A percentile compares a stretch with the other conserved stretches of the same genome.
Conservation (phyloP, 805 yeast species). For the Ogataea neopini region DNA sequence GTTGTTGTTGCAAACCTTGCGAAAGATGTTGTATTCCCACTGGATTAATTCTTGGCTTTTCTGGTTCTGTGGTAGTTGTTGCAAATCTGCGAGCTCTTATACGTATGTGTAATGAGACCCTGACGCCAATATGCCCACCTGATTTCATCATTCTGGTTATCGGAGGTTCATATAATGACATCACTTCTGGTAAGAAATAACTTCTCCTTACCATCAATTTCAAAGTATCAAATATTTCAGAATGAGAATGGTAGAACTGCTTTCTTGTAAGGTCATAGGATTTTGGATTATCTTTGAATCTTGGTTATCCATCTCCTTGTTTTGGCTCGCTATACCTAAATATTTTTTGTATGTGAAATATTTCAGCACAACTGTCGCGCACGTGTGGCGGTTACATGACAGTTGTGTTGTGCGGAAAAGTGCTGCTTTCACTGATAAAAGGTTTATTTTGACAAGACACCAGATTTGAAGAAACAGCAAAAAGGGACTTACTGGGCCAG, state of each 20-base stretch:
- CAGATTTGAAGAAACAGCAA: constrained; percentile 18
- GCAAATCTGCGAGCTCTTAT: background rate
- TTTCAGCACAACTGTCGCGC: constrained; percentile 8
- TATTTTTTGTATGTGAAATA: background rate
- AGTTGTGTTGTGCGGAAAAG: constrained; percentile 5
- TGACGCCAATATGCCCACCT: background rate
- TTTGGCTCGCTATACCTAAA: background rate
- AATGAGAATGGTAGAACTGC: background rate
- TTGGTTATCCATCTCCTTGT: too few species aligned
- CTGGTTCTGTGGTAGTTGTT: background rate
- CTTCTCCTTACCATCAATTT: background rate
- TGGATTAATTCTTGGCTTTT: constrained; percentile 62
- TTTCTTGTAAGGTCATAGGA: too few species aligned
- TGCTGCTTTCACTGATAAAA: constrained; percentile 9
- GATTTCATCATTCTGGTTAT: background rate
- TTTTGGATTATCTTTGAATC: too few species aligned
- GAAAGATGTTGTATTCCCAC: constrained; percentile 83
- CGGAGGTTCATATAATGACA: background rate
- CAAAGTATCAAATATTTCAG: background rate
- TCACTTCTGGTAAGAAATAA: background rate
- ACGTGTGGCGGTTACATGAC: background rate
- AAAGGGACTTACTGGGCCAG: background rate
- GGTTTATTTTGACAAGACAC: constrained; percentile 8
- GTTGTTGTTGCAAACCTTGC: constrained; percentile 52
- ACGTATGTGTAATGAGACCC: background rate